Conservation (phyloP, 805 yeast genomes). For the Saccharomycopsis sp. region DNA sequence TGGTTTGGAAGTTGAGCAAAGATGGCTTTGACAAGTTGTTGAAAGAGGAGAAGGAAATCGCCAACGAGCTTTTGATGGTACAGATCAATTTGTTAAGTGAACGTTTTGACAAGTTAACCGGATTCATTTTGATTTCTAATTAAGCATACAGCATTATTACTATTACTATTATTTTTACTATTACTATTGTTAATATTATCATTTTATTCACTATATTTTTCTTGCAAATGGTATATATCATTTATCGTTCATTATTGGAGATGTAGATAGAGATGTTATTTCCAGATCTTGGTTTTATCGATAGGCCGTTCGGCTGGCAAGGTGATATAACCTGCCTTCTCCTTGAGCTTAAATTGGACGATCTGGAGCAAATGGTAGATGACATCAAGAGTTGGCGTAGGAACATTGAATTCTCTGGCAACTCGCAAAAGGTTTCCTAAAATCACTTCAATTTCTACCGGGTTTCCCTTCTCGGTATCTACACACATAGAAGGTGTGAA, state of each 20-base stretch:
- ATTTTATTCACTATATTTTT: background rate
- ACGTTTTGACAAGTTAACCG: constrained; percentile 42
- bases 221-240: background rate
- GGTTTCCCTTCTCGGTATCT: constrained; percentile 58
- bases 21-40: constrained; percentile 30
- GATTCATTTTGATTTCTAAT: constrained; percentile 38
- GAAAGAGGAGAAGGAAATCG: constrained; percentile 25
- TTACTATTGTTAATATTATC: background rate
- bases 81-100: constrained; percentile 37
- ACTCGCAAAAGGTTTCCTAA: constrained; percentile 55
- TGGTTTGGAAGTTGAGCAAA: constrained; percentile 36
- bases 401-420: constrained; percentile 39
- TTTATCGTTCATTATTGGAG: background rate
- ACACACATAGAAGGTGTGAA: constrained; percentile 71
- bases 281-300: background rate
- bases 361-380: constrained; percentile 55
- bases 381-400: constrained; percentile 54
- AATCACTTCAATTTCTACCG: constrained; percentile 66
- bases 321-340: constrained; percentile 37
- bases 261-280: background rate
- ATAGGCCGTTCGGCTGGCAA: constrained; percentile 40
- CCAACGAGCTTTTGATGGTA: constrained; percentile 35
- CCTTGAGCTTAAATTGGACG: constrained; percentile 57
- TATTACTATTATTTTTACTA: background rate
- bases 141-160: constrained; percentile 20